Percentiles rank a stretch among this genome's conserved stretches.
Conservation (phyloP, 2,329 filamentous ascomycete species). For the Trichoderma aggressivum region DNA sequence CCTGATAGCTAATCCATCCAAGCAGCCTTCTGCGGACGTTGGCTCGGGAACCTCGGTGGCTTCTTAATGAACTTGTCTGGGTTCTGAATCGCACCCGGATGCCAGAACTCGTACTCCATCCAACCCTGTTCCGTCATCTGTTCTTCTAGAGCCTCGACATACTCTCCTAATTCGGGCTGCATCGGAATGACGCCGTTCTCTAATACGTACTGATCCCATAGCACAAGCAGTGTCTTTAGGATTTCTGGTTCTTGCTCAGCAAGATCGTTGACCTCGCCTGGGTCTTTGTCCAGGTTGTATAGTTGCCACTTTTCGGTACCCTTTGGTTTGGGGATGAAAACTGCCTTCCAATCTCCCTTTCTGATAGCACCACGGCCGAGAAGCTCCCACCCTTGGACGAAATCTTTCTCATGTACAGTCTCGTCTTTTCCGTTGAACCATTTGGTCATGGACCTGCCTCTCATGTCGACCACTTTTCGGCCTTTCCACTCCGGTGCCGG, state of each 20-base stretch:
- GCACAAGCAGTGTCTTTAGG: not conserved
- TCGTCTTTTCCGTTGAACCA: not conserved
- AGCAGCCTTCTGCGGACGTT: not conserved
- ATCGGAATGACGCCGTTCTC: not conserved
- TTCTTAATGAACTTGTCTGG: not conserved
- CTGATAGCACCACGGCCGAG: not conserved
- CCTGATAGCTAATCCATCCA: not conserved
- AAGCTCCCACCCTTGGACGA: not conserved
- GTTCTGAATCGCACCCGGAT: not conserved
- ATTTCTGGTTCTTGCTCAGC: not conserved
- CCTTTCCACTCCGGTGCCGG: not conserved
- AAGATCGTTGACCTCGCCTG: not conserved
- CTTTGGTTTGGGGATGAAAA: not conserved
- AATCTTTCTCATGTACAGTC: not conserved
- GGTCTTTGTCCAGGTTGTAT: not conserved
- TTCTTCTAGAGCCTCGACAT: not conserved
- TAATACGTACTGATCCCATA: not conserved
- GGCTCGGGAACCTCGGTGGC: not conserved
- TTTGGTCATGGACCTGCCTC: not conserved
- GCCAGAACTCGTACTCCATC: not conserved
- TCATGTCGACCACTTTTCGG: not conserved
- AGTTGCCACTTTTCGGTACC: constrained; percentile 18
- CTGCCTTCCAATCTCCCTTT: constrained; percentile 2
- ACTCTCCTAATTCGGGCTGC: not conserved
- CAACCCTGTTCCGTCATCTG: not conserved